Evolutionary conservation across 1,284 basidiomycete species (phyloP), one percentile per base, ranked within the genome.

Genomic region (Golubevia sp.): DNA sequence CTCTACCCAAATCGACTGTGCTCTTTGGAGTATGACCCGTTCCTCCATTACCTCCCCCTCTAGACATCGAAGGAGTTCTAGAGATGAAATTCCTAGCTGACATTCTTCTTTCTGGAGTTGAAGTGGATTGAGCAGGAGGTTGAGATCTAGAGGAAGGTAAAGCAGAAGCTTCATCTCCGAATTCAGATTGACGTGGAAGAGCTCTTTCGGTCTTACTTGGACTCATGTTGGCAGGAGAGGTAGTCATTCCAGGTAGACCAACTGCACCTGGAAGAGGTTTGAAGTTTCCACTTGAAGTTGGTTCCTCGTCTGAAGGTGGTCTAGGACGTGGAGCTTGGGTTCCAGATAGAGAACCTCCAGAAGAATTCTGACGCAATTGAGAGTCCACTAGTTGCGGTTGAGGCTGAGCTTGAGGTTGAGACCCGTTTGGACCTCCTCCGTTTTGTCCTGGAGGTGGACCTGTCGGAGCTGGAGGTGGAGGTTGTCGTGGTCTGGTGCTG

Each of bases 21-120:
- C 38, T 44, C 38, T 44, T 44, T 44, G 38, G 38, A 44, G 38
- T 44, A 44, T 44, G 38, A 44, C 38, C 38, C 38, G 11, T 8
- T n/a, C n/a, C n/a, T n/a, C n/a, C n/a, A n/a, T n/a, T n/a, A 44
- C 38, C 38, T 18, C 38, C 38, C 18, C 38, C 38, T 44, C 38
- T 8, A 44, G 38, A 44, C 15, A 59, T 30, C 20, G 74, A 77
- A 49, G 76, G 76, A 30, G 79, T 74, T 51, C 74, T 67, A n/a
- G 69, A 69, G 26, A 77, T 63, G 62, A 76, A 76, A 48, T 70
- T 64, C 50, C 68, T 67, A 57, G 74, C 63, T 54, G 74, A 76
- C 62, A 76, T 74, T 25, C 74, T 62, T 11, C 71, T 56, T 56
- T 76, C 56, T 18, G 25, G 30, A 23, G 49, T 48, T 26, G 55